A percentile compares a stretch with the other conserved stretches of the same genome.
Conservation (phyloP, 176 grass and related monocot genomes). For the Dactylis glomerata region DNA sequence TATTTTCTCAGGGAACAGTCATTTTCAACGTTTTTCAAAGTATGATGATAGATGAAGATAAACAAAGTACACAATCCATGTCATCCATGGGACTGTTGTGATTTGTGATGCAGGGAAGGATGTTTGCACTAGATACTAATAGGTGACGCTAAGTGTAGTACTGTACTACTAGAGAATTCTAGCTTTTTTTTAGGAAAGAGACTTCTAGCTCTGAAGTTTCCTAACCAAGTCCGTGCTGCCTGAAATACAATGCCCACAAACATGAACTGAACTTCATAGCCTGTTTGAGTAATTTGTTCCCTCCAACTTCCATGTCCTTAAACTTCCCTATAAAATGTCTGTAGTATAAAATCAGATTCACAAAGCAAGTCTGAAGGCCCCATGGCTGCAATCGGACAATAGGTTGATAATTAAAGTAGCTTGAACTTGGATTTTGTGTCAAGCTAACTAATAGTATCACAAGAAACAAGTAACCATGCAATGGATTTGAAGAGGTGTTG, state of each 20-base stretch:
- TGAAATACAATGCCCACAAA: neutral
- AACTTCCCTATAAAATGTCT: neutral
- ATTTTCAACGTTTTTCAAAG: neutral
- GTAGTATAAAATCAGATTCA: neutral
- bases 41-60: neutral
- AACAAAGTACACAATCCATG: neutral
- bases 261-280: neutral
- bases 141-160: neutral
- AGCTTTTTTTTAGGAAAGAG: no score
- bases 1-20: neutral
- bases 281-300: neutral
- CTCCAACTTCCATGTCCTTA: neutral
- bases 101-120: neutral
- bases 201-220: neutral
- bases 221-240: neutral
- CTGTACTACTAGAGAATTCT: neutral
- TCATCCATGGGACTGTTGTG: neutral
- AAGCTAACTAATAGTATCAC: neutral
- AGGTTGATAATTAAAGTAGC: neutral
- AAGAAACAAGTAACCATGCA: constrained; percentile 43
- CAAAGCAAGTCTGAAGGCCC: neutral
- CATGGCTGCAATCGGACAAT: neutral
- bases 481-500: constrained; percentile 82
- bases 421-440: neutral
- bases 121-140: neutral